Conservation (phyloP, 1,139 yeast genomes). For the Suhomyces wounanorum region DNA sequence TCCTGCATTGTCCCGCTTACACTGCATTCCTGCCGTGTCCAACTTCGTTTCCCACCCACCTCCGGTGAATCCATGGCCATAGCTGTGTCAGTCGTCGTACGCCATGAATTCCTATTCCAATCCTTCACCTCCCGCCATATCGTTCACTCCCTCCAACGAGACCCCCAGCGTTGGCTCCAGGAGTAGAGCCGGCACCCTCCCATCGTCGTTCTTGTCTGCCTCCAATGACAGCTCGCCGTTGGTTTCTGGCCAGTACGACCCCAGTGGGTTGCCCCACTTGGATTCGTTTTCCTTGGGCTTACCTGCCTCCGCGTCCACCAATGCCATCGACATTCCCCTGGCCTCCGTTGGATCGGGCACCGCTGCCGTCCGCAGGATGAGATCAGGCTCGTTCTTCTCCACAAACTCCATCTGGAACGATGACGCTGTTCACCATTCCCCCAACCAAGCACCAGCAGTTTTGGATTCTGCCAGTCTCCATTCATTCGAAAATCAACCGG, state of each 20-base stretch:
- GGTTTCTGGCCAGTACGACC: slow-evolving; percentile 20
- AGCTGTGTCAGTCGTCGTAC: not conserved
- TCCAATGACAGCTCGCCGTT: slow-evolving; percentile 22
- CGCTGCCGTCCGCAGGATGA: slow-evolving; percentile 28
- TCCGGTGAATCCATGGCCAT: slow-evolving; percentile 9
- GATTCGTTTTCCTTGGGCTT: slow-evolving; percentile 29
- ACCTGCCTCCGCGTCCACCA: slow-evolving; percentile 17
- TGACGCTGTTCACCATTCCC: slow-evolving; percentile 27
- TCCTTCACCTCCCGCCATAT: slow-evolving; percentile 38
- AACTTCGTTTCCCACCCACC: not conserved
- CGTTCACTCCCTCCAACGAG: slow-evolving; percentile 30
- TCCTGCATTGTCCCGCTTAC: not conserved
- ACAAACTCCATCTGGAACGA: slow-evolving; percentile 53
- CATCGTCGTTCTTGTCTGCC: slow-evolving; percentile 39
- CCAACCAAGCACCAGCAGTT: slow-evolving; percentile 19
- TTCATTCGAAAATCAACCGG: slow-evolving; percentile 17
- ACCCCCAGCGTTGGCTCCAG: slow-evolving; percentile 29
- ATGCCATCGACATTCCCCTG: slow-evolving; percentile 23
- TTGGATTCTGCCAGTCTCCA: slow-evolving; percentile 20
- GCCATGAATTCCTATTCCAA: slow-evolving; percentile 17
- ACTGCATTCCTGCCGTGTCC: not conserved
- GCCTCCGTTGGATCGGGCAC: slow-evolving; percentile 9
- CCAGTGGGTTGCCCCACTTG: slow-evolving; percentile 12
- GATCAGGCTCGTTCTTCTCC: slow-evolving; percentile 49
- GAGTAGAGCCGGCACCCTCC: slow-evolving; percentile 59